Conservation (phyloP, 805 yeast genomes). For the Candida morakotiae region DNA sequence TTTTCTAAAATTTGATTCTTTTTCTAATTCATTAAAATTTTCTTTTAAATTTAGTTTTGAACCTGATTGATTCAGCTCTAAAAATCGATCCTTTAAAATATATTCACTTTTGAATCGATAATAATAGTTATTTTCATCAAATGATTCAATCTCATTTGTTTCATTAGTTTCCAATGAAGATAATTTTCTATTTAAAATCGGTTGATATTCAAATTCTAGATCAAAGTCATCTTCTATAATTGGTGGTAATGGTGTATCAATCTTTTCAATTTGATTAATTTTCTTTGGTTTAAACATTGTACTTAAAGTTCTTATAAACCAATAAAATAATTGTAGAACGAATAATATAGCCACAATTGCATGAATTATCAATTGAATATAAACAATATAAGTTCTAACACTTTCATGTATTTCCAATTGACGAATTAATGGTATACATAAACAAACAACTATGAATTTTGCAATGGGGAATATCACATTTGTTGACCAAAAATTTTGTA, state of each 20-base stretch:
- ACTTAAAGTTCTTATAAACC: conserved; percentile 22
- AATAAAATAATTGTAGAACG: conserved; percentile 23
- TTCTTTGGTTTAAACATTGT: conserved; percentile 15
- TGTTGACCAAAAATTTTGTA: conserved; percentile 24
- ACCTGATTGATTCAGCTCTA: not conserved
- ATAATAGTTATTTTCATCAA: conserved; percentile 9
- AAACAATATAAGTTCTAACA: conserved; percentile 39
- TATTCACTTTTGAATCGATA: conserved; percentile 14
- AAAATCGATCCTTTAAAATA: conserved; percentile 4
- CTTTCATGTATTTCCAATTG: conserved; percentile 33
- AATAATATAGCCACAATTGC: conserved; percentile 26
- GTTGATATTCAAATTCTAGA: conserved; percentile 23
- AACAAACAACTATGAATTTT: conserved; percentile 32
- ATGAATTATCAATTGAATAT: conserved; percentile 41
- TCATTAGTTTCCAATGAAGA: conserved; percentile 2
- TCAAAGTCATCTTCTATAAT: conserved; percentile 15
- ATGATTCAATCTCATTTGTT: conserved; percentile 11
- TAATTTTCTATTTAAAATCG: conserved; percentile 9
- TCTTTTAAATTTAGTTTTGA: not conserved
- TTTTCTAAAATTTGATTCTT: conserved; percentile 13
- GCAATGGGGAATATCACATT: conserved; percentile 34
- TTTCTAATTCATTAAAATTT: not conserved
- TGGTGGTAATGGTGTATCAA: conserved; percentile 6
- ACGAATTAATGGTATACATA: conserved; percentile 42
- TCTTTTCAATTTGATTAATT: not conserved